A percentile compares a stretch with the other conserved stretches of the same genome.
phyloP scores from a whole-genome alignment of 2,329 filamentous ascomycete genomes.

The Zasmidium citrigriseum region DNA sequence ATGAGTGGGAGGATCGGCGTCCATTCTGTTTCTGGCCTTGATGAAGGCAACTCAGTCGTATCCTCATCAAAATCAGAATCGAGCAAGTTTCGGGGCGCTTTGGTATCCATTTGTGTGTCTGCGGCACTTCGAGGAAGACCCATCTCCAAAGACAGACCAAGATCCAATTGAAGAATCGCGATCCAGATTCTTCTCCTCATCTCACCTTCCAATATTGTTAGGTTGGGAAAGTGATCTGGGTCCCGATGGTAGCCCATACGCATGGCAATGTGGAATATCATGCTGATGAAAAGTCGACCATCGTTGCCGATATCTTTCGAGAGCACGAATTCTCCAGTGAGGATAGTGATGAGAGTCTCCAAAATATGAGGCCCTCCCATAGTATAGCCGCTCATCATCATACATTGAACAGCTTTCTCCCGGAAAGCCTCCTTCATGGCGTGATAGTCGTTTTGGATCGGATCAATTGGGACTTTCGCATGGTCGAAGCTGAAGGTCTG shows the following conservation, averaged over 20 bases:
- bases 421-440: conserved; percentile 4
- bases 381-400: neutral
- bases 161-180: neutral
- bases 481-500: neutral
- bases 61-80: neutral
- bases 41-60: neutral
- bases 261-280: conserved; percentile 6
- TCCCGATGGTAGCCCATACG: conserved; percentile 11
- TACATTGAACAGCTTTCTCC: neutral
- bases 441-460: neutral
- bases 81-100: conserved; percentile 1
- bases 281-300: neutral
- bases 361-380: neutral
- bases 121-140: conserved; percentile 8
- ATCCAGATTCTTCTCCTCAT: conserved; percentile 9
- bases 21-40: conserved; percentile 1
- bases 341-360: neutral
- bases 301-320: conserved; percentile 2
- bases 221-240: conserved; percentile 1
- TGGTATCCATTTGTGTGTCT: conserved; percentile 1
- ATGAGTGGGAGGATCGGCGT: conserved; percentile 1
- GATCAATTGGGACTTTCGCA: neutral
- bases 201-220: conserved; percentile 3
- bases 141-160: conserved; percentile 1
- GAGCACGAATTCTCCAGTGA: conserved; percentile 2